These are phyloP conservation scores for Omphalotus olearius DNA, from an alignment of 1,284 basidiomycete genomes.

Conservation along the genomic window DNA sequence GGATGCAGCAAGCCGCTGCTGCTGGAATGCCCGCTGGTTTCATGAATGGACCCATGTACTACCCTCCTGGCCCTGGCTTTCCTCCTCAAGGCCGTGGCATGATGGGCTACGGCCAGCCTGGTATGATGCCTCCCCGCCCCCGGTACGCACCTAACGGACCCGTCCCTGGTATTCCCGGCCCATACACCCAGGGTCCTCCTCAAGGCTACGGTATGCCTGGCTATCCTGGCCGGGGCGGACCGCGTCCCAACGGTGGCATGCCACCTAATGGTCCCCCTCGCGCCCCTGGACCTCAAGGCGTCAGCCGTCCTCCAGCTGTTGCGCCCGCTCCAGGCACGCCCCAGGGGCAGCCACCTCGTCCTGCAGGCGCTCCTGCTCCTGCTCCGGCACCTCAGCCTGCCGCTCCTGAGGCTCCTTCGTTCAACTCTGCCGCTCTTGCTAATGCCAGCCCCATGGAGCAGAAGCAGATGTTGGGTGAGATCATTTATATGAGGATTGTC, in stretches of 20 bases:
- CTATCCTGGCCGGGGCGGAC: slow-evolving; percentile 51
- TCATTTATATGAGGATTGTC: slow-evolving; percentile 86
- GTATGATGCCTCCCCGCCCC: slow-evolving; percentile 85
- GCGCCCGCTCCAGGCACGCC: slow-evolving; percentile 45
- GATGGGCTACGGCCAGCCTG: slow-evolving; percentile 79
- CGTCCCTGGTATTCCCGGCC: slow-evolving; percentile 72
- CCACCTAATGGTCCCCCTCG: slow-evolving; percentile 48
- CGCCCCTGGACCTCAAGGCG: slow-evolving; percentile 52
- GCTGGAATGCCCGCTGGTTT: slow-evolving; percentile 81
- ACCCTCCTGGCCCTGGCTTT: slow-evolving; percentile 82
- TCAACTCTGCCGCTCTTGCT: slow-evolving; percentile 61
- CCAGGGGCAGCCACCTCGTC: slow-evolving; percentile 17
- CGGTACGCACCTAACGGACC: slow-evolving; percentile 77
- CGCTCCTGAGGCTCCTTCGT: slow-evolving; percentile 38
- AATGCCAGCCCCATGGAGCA: slow-evolving; percentile 82
- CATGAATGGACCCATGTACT: slow-evolving; percentile 85
- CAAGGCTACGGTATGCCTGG: slow-evolving; percentile 67
- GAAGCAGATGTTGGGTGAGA: slow-evolving; percentile 96
- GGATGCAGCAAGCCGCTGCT: slow-evolving; percentile 90
- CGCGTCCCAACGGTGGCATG: slow-evolving; percentile 42
- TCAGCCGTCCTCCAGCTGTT: slow-evolving; percentile 47
- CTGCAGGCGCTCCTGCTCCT: slow-evolving; percentile 35
- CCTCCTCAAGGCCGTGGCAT: slow-evolving; percentile 80
- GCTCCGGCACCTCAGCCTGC: slow-evolving; percentile 29
- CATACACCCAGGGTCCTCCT: slow-evolving; percentile 63